Evolutionary conservation across 257 asterid species (phyloP).

Genomic region (Pogostemon cablin): DNA sequence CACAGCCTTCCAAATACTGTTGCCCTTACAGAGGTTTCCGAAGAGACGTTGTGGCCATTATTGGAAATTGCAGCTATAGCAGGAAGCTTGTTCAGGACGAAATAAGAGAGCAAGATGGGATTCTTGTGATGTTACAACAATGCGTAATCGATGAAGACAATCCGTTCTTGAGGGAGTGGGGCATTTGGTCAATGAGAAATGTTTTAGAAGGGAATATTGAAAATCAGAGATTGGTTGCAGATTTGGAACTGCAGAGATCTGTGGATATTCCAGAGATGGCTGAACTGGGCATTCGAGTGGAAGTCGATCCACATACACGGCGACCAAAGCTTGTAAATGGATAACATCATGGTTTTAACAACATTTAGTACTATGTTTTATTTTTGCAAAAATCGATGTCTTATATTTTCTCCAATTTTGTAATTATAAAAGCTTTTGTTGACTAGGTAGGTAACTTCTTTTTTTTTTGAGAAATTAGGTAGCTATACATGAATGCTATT

Average conservation of each 20-base stretch:
- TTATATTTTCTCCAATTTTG: too few relatives aligned
- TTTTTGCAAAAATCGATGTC: too few relatives aligned
- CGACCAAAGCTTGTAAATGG: conserved; percentile 79
- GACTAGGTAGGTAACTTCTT: too few relatives aligned
- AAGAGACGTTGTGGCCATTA: conserved; percentile 67
- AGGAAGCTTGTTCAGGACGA: conserved; percentile 69
- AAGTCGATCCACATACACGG: conserved; percentile 67
- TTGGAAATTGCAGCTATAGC: conserved; percentile 73
- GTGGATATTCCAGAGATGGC: conserved; percentile 70
- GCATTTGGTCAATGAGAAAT: conserved; percentile 72
- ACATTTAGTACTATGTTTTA: too few relatives aligned
- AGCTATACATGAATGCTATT: too few relatives aligned
- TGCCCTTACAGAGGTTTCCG: conserved; percentile 87
- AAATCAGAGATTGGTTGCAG: conserved; percentile 57
- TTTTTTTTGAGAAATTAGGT: too few relatives aligned
- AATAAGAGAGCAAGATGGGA: conserved; percentile 65
- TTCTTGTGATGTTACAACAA: conserved; percentile 72
- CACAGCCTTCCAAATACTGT: conserved; percentile 37
- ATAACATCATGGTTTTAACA: conserved; percentile 28
- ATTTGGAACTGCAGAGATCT: conserved; percentile 64
- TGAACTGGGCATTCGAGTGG: conserved; percentile 69
- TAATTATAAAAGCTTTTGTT: too few relatives aligned
- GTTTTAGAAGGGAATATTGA: conserved; percentile 72
- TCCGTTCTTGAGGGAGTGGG: conserved; percentile 94
- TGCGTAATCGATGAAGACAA: conserved; percentile 82